phyloP scores from a whole-genome alignment of 176 grass and related monocot genomes.

The Ensete ventricosum region DNA sequence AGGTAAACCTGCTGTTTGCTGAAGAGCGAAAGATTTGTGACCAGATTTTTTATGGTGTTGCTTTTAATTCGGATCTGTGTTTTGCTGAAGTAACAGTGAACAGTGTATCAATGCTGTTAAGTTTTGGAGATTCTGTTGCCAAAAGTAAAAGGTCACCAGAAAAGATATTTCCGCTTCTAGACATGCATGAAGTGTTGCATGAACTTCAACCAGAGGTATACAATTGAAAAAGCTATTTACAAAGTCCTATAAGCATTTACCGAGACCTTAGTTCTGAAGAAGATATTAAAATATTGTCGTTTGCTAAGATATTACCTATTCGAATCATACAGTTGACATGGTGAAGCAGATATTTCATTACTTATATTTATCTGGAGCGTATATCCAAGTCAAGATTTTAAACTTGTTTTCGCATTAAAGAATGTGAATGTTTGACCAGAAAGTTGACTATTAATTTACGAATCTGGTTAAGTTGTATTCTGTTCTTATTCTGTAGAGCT shows the following conservation, averaged over 20 bases:
- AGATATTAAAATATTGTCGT: not conserved
- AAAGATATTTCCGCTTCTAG: constrained; percentile 84
- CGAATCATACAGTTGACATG: no score
- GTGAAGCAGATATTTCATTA: not conserved
- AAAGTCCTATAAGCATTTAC: not conserved
- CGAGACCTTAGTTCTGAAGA: no score
- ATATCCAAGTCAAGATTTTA: not conserved
- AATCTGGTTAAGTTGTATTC: no score
- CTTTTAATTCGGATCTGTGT: constrained; percentile 62
- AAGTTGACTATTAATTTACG: no score
- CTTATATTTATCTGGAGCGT: not conserved
- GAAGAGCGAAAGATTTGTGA: constrained; percentile 84
- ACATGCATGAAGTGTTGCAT: constrained; percentile 95
- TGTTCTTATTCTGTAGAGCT: not conserved
- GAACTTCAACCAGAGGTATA: constrained; percentile 83
- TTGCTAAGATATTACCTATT: not conserved
- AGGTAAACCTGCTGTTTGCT: constrained; percentile 79
- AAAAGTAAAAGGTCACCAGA: constrained; percentile 95
- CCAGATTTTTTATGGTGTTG: constrained; percentile 70
- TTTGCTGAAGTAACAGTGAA: constrained; percentile 72
- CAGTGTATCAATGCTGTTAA: constrained; percentile 67
- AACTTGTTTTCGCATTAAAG: no score
- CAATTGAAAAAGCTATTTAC: not conserved
- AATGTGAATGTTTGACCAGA: no score
- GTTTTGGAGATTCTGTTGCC: constrained; percentile 92